Base-by-base conservation (phyloP, 1,139 yeast species). In the Waltiozyma sp. region DNA sequence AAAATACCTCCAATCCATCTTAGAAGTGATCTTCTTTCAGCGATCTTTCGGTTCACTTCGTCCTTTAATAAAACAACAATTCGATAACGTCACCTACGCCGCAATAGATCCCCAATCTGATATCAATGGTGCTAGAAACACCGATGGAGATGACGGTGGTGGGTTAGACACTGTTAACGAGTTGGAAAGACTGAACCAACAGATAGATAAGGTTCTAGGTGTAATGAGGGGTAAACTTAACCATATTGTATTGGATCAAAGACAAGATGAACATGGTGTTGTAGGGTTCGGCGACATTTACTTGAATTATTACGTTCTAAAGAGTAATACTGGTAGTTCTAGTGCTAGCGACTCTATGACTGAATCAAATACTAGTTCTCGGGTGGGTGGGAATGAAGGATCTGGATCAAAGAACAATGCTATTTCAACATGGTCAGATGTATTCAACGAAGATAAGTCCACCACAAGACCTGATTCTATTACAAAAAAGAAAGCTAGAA, bases 221-320 rank as follows among this genome's bases (percentile, higher is more conserved):
- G 23, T 21, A 21, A 21, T 21, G 8, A 21, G 23, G 23, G 23
- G 23, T 68, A 66, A 85, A 2, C 34, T 31, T 31, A 18, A 31
- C 4, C 34, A 31, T 10, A 10, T 10, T 15, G n/a, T 21, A 21
- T 21, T 21, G 23, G 23, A 26, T 7, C 28, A 26, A 26, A 14
- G n/a, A 26, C 14, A 26, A 26, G 28, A 31, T 4, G 18, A n/a
- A 31, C 4, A 31, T 4, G 16, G 10, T 14, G 34, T 4, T 4
- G 9, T 14, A 14, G 34, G n/a, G 18, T 31, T 31, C n/a, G 34
- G 34, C n/a, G 34, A 31, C 4, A 10, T 31, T 14, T 31, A 5
- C n/a, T 31, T 31, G 34, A 31, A n/a, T 10, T 31, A 31, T 15
- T 31, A n/a, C 10, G 34, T 31, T 3, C n/a, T 31, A 18, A 31